Conservation (phyloP, 2,329 filamentous ascomycete species). For the Zymoseptoria passerinii region DNA sequence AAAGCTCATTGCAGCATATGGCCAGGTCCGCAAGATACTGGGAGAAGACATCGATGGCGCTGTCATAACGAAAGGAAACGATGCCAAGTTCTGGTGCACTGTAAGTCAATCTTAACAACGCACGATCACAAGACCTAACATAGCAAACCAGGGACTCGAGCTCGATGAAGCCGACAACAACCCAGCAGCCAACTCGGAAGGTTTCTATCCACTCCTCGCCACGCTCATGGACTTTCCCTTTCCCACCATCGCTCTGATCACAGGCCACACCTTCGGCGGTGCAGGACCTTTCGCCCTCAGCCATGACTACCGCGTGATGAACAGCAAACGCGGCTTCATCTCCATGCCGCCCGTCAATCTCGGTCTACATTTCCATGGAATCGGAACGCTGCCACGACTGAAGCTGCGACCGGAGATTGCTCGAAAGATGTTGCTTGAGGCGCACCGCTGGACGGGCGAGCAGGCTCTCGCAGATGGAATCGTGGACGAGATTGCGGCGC, state of each 20-base stretch:
- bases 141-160: conserved; percentile 25
- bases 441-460: conserved; percentile 46
- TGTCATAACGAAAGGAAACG: conserved; percentile 45
- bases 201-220: conserved; percentile 31
- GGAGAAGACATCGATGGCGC: conserved; percentile 43
- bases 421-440: conserved; percentile 49
- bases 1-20: conserved; percentile 45
- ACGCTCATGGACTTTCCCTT: conserved; percentile 32
- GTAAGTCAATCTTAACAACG: conserved; percentile 10
- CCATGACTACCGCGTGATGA: conserved; percentile 45
- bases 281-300: conserved; percentile 41
- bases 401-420: conserved; percentile 46
- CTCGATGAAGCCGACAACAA: conserved; percentile 30
- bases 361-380: conserved; percentile 49
- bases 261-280: conserved; percentile 44
- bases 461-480: conserved; percentile 46
- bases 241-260: conserved; percentile 41
- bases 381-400: conserved; percentile 44
- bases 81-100: conserved; percentile 46
- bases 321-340: conserved; percentile 39
- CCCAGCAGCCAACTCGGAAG: conserved; percentile 29
- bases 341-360: conserved; percentile 48
- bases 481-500: conserved; percentile 45
- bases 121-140: not conserved
- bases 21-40: conserved; percentile 40